Conservation (phyloP, 768 basidiomycete species). For the Brasilioporus rufonigricans region DNA sequence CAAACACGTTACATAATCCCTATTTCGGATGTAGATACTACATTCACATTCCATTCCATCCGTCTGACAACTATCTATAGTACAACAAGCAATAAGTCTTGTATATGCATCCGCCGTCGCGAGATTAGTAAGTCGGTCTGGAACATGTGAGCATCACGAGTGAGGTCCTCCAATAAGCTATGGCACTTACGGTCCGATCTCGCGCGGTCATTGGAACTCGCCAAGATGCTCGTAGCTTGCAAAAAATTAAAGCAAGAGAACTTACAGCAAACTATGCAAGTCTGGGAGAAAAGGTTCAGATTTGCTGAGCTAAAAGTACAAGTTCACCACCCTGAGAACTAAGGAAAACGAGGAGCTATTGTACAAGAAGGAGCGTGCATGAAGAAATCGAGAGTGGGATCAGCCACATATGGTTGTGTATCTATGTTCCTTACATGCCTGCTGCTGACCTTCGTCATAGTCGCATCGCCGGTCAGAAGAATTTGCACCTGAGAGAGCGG, state of each 20-base stretch:
- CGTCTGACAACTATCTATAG: slow-evolving; percentile 35
- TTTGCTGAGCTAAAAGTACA: slow-evolving; percentile 80
- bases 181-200: slow-evolving; percentile 81
- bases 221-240: slow-evolving; percentile 62
- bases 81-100: slow-evolving; percentile 91
- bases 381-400: slow-evolving; percentile 52
- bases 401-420: slow-evolving; percentile 7
- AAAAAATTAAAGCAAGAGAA: slow-evolving; percentile 74
- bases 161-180: slow-evolving; percentile 86
- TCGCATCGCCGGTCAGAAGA: slow-evolving; percentile 51
- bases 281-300: slow-evolving; percentile 78
- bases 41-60: background rate
- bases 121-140: slow-evolving; percentile 93
- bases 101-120: slow-evolving; percentile 94
- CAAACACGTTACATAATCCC: too few species aligned
- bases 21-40: slow-evolving; percentile 70
- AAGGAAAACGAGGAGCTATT: slow-evolving; percentile 72
- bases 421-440: background rate
- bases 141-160: slow-evolving; percentile 91
- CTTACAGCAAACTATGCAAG: slow-evolving; percentile 52
- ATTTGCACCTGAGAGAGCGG: slow-evolving; percentile 47
- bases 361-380: slow-evolving; percentile 64
- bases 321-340: slow-evolving; percentile 56
- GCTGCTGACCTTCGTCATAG: slow-evolving; percentile 24
- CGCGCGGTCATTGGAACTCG: slow-evolving; percentile 66